Percentiles rank a stretch among this genome's conserved stretches.
Evolutionary conservation across 139 green algal species (phyloP).

Genomic region (Tetradesmus obliquus): DNA sequence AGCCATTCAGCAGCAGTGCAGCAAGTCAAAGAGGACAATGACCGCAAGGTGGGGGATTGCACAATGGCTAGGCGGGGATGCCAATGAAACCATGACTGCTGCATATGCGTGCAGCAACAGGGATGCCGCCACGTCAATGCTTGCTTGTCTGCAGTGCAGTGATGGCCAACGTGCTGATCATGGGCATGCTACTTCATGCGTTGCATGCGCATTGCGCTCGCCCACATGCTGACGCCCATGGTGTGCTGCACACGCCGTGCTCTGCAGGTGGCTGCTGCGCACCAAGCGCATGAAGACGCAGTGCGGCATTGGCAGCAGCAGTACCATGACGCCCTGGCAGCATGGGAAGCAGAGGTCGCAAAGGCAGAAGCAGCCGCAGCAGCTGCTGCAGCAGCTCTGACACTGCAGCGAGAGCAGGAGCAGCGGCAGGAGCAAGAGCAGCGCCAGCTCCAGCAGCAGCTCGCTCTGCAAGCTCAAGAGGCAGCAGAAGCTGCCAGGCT

Average conservation of each 20-base stretch:
- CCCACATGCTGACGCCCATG: background rate
- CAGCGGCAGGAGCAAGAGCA: background rate
- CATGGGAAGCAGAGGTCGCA: constrained; percentile 14
- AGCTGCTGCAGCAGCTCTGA: background rate
- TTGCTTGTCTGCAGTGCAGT: background rate
- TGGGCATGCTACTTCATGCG: no score
- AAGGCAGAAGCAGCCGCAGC: constrained; percentile 7
- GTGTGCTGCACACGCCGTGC: background rate
- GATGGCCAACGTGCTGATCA: background rate
- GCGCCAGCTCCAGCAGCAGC: background rate
- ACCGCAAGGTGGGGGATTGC: background rate
- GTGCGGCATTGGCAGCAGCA: constrained; percentile 31
- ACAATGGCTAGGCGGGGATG: no score
- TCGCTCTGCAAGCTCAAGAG: background rate
- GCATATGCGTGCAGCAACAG: background rate
- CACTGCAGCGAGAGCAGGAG: background rate
- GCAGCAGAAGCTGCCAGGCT: background rate
- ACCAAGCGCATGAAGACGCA: constrained; percentile 9
- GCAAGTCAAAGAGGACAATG: constrained; percentile 23
- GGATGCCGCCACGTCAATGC: background rate
- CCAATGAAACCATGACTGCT: no score
- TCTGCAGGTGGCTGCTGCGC: constrained; percentile 19
- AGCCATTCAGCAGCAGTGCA: constrained; percentile 27
- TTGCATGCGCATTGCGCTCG: no score
- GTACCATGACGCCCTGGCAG: constrained; percentile 1